Conservation (phyloP, 1,139 yeast species). For the Candida dubliniensis region DNA sequence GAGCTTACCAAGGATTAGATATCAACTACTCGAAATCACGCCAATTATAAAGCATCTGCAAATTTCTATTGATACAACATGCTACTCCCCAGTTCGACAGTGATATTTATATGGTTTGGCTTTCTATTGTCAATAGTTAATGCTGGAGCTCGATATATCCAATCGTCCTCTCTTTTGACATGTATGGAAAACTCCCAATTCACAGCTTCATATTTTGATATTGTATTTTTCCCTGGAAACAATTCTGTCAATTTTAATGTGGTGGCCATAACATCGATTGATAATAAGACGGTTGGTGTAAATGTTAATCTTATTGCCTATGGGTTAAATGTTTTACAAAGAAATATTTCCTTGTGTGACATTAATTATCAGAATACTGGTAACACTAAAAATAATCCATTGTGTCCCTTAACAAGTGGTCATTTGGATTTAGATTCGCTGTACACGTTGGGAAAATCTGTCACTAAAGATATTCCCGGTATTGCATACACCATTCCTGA, state of each 20-base stretch:
- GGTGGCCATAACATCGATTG: constrained; percentile 77
- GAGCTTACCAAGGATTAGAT: not conserved
- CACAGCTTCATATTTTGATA: constrained; percentile 84
- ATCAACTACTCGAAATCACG: not conserved
- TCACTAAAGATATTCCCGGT: constrained; percentile 64
- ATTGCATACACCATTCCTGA: constrained; percentile 91
- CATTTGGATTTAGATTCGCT: constrained; percentile 70
- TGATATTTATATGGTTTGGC: constrained; percentile 3
- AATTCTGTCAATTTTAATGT: constrained; percentile 63
- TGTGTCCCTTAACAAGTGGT: constrained; percentile 85
- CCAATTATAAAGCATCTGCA: not conserved
- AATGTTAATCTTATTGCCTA: constrained; percentile 71
- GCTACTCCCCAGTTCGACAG: constrained; percentile 3
- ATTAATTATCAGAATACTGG: constrained; percentile 46
- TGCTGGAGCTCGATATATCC: constrained; percentile 32
- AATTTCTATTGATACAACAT: not conserved
- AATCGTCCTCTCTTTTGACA: constrained; percentile 77
- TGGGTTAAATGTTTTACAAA: constrained; percentile 69
- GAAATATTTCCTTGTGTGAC: constrained; percentile 63
- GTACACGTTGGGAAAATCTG: constrained; percentile 41
- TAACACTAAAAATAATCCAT: constrained; percentile 12
- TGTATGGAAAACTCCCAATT: constrained; percentile 91
- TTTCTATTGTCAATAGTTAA: constrained; percentile 13
- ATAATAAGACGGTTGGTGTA: constrained; percentile 66
- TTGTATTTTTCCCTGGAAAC: constrained; percentile 66